Percentiles rank a stretch among this genome's conserved stretches.
Evolutionary conservation across 163 green algal species (phyloP).

Genomic region (Scenedesmus sp.): DNA sequence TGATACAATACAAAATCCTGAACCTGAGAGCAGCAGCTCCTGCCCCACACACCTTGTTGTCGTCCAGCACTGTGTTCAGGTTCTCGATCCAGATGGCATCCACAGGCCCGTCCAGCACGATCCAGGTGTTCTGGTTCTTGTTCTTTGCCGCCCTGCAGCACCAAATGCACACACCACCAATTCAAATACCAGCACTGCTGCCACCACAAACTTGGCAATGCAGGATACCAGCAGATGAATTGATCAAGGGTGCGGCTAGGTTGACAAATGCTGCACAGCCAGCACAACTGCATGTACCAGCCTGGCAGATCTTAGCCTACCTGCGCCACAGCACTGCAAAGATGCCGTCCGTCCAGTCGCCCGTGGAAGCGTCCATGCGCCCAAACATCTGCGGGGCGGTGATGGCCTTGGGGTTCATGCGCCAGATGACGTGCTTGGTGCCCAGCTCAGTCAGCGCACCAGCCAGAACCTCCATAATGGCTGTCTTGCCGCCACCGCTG

Average conservation of each 20-base stretch:
- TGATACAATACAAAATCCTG: not conserved
- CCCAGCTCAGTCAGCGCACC: slow-evolving; percentile 89
- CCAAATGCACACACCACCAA: not conserved
- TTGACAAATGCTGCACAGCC: too few relatives aligned
- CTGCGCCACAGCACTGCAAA: slow-evolving; percentile 90
- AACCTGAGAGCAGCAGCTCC: not conserved
- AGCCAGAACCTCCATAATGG: slow-evolving; percentile 91
- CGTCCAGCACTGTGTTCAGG: slow-evolving; percentile 94
- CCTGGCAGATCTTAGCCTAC: not conserved
- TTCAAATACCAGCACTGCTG: not conserved
- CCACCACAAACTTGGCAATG: not conserved
- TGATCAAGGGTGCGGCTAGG: not conserved
- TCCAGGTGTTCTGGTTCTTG: slow-evolving; percentile 96
- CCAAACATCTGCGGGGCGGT: slow-evolving; percentile 96
- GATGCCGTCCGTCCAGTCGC: slow-evolving; percentile 93
- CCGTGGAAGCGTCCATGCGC: slow-evolving; percentile 74
- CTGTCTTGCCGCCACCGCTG: slow-evolving; percentile 87
- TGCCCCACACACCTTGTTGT: slow-evolving; percentile 75
- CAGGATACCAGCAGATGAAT: not conserved
- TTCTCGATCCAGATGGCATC: slow-evolving; percentile 99
- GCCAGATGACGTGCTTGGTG: slow-evolving; percentile 90
- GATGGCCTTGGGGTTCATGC: slow-evolving; percentile 97
- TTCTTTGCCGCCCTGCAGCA: slow-evolving; percentile 85
- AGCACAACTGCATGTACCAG: not conserved
- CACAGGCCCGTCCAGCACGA: slow-evolving; percentile 97